Percentiles rank a stretch among this genome's conserved stretches.
Evolutionary conservation across 2,329 filamentous ascomycete genomes (phyloP).

Genomic region (Xylaria multiplex): DNA sequence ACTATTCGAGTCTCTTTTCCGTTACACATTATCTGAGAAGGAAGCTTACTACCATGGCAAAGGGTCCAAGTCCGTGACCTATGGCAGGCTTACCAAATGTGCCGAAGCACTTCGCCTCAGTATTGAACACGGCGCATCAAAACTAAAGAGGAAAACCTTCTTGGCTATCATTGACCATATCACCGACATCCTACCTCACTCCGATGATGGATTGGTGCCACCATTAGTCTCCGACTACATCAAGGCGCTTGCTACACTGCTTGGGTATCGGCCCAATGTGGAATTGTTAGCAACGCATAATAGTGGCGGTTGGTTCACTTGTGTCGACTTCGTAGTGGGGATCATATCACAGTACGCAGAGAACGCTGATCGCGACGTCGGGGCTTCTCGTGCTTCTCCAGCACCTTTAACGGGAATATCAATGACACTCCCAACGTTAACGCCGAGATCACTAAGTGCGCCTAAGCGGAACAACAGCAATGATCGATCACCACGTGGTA

Average conservation of each 20-base stretch:
- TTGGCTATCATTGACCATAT: conserved; percentile 84
- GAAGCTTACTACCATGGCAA: conserved; percentile 66
- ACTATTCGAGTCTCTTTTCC: conserved; percentile 84
- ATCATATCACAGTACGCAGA: conserved; percentile 66
- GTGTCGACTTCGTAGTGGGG: conserved; percentile 76
- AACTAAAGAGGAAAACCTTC: conserved; percentile 80
- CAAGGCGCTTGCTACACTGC: conserved; percentile 75
- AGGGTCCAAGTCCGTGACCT: conserved; percentile 48
- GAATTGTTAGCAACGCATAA: conserved; percentile 74
- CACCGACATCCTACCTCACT: conserved; percentile 73
- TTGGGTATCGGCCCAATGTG: conserved; percentile 78
- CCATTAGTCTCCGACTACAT: conserved; percentile 81
- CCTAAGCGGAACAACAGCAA: conserved; percentile 38
- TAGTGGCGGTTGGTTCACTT: conserved; percentile 72
- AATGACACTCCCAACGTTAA: conserved; percentile 47
- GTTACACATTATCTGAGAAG: conserved; percentile 74
- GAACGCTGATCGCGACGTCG: conserved; percentile 51
- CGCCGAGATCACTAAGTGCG: conserved; percentile 45
- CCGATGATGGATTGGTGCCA: conserved; percentile 71
- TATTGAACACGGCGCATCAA: conserved; percentile 73
- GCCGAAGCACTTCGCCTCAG: conserved; percentile 77
- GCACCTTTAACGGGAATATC: conserved; percentile 52
- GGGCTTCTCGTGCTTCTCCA: conserved; percentile 58
- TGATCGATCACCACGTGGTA: conserved; percentile 48
- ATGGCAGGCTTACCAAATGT: conserved; percentile 71